phyloP scores from a whole-genome alignment of 805 yeast species.

The Schwanniomyces sp. region DNA sequence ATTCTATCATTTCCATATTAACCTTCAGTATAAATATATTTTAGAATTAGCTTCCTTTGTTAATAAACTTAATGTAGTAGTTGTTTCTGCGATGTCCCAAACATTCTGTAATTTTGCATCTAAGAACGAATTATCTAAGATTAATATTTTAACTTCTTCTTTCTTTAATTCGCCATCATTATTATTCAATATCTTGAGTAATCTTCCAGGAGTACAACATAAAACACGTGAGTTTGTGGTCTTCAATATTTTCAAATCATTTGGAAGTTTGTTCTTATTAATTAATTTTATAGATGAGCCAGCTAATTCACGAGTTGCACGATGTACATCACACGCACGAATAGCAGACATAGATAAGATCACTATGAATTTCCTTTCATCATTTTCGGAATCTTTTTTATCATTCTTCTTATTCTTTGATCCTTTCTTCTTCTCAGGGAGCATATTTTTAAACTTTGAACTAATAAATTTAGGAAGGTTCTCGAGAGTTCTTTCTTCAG shows the following conservation, averaged over 20 bases:
- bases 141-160: constrained; percentile 50
- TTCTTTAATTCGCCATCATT: constrained; percentile 40
- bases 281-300: constrained; percentile 68
- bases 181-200: constrained; percentile 45
- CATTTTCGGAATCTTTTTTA: constrained; percentile 9
- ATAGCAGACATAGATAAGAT: constrained; percentile 74
- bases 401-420: constrained; percentile 2
- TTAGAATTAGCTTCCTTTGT: constrained; percentile 41
- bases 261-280: constrained; percentile 68
- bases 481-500: constrained; percentile 50
- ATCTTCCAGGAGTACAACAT: constrained; percentile 65
- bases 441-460: constrained; percentile 46
- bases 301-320: constrained; percentile 51
- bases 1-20: not conserved
- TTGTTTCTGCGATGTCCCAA: constrained; percentile 57
- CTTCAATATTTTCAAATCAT: constrained; percentile 52
- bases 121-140: constrained; percentile 61
- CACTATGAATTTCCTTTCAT: constrained; percentile 46
- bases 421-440: constrained; percentile 36
- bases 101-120: constrained; percentile 60
- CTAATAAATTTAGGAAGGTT: constrained; percentile 57
- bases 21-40: constrained; percentile 49
- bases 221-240: constrained; percentile 50
- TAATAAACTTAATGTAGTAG: constrained; percentile 39
- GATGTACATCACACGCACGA: constrained; percentile 81